A percentile compares a stretch with the other conserved stretches of the same genome.
Conservation (phyloP, 495 filamentous ascomycete species). For the Aspergillus leporis region DNA sequence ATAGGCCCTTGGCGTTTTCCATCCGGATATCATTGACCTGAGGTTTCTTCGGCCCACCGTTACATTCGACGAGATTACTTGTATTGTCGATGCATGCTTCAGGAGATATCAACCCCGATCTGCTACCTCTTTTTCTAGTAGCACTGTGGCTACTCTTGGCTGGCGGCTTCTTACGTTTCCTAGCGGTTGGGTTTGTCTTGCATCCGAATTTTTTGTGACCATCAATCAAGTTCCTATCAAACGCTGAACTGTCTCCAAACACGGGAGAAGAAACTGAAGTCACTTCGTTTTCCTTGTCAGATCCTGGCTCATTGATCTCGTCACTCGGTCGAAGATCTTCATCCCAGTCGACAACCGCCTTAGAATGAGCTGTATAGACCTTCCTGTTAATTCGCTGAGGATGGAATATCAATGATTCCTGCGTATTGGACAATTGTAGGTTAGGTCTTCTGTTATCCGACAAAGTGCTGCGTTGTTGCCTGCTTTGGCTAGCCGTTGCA, state of each 20-base stretch:
- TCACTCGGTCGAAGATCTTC: slow-evolving; percentile 36
- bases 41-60: background rate
- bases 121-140: background rate
- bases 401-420: slow-evolving; percentile 20
- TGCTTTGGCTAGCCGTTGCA: background rate
- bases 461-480: background rate
- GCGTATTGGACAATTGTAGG: slow-evolving; percentile 12
- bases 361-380: slow-evolving; percentile 15
- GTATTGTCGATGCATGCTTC: no score
- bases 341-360: slow-evolving; percentile 33
- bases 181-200: background rate
- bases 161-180: background rate
- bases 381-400: slow-evolving; percentile 8
- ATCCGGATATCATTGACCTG: background rate
- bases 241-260: slow-evolving; percentile 6
- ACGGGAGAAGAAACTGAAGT: slow-evolving; percentile 23
- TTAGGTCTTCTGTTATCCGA: background rate
- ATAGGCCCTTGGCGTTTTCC: background rate
- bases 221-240: slow-evolving; percentile 2
- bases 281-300: slow-evolving; percentile 1
- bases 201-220: slow-evolving; percentile 14
- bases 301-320: slow-evolving; percentile 15
- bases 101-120: background rate
- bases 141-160: background rate
- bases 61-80: background rate